Evolutionary conservation across 1,284 basidiomycete species (phyloP).

Genomic region (Xerocomus amazonicus): DNA sequence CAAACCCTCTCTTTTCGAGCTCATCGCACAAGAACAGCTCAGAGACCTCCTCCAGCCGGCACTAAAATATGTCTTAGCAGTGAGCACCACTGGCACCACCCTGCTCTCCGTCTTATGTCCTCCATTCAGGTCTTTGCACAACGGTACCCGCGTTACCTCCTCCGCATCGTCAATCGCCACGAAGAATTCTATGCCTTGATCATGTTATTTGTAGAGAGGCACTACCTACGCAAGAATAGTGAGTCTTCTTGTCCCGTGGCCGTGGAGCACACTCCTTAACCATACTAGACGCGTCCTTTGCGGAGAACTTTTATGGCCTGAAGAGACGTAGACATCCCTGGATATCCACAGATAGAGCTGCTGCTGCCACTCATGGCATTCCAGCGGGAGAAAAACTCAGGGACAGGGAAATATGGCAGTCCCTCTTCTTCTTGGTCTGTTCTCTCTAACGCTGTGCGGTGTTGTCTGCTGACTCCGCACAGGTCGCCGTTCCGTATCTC

Average conservation of each 20-base stretch:
- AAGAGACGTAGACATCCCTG: constrained; percentile 72
- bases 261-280: neutral
- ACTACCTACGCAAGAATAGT: constrained; percentile 88
- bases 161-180: constrained; percentile 90
- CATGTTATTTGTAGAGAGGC: constrained; percentile 86
- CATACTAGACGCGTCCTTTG: constrained; percentile 74
- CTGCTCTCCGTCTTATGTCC: constrained; percentile 3
- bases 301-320: constrained; percentile 92
- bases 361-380: constrained; percentile 63
- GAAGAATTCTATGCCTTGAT: constrained; percentile 93
- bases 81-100: constrained; percentile 37
- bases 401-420: constrained; percentile 63
- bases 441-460: neutral
- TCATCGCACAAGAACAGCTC: constrained; percentile 94
- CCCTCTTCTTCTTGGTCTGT: constrained; percentile 73
- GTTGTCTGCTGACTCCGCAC: constrained; percentile 2
- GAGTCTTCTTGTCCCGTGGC: constrained; percentile 19
- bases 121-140: constrained; percentile 84
- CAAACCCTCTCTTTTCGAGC: constrained; percentile 92
- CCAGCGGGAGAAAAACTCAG: constrained; percentile 63
- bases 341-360: constrained; percentile 62
- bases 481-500: constrained; percentile 89
- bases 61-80: constrained; percentile 90
- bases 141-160: constrained; percentile 88
- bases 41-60: constrained; percentile 91